Base-by-base conservation (phyloP, 169 alveolate species). In the Cryptosporidium canis region DNA sequence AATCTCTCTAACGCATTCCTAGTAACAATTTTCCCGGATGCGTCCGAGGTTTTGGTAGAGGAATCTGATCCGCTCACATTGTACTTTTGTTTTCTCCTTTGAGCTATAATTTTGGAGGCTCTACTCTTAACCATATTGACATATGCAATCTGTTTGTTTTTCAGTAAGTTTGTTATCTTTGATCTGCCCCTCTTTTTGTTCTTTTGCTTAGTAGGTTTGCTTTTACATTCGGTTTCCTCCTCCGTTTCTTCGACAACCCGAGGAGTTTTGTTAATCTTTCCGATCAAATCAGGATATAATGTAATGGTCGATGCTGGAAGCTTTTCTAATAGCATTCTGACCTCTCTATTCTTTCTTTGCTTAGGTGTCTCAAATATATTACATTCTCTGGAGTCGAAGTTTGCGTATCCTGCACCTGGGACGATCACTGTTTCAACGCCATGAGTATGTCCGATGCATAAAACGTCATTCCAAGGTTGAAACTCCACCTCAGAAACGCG, bases 381-480 rank as follows among this genome's bases (percentile, higher is more conserved):
- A 31, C 92, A 87, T 71, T 92, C 98, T 61, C 91, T 92, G 0
- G 98, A 93, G 67, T 97, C 99, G 72, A 94, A 96, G 90, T 96
- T 96, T 16, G 99, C 97, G 56, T 92, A 85, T 3, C 99, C 99
- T 31, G 98, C 90, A 12, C 99, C 99, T 0, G 99, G 99, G 9
- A 97, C 94, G n/a, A 97, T 77, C 14, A 96, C 90, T 8, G 98
- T 92, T 45, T 95, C 93, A 56, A 95, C 92, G 1, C 98, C 98
- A 39, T 67, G 64, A n/a, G 83, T 85, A n/a, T 95, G 92, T 11
- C 98, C 98, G 35, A 95, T 92, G n/a, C 98, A 98, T 14, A 97
- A 90, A 66, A 96, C 95, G 92, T 98, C 99, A 94, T 97, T 99
- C 90, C 91, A 97, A 14, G 97, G 97, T 55, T 96, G 96, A 91